These are phyloP conservation scores for Aspergillus avenaceus DNA, from an alignment of 495 filamentous ascomycete genomes.

Conservation along the genomic window DNA sequence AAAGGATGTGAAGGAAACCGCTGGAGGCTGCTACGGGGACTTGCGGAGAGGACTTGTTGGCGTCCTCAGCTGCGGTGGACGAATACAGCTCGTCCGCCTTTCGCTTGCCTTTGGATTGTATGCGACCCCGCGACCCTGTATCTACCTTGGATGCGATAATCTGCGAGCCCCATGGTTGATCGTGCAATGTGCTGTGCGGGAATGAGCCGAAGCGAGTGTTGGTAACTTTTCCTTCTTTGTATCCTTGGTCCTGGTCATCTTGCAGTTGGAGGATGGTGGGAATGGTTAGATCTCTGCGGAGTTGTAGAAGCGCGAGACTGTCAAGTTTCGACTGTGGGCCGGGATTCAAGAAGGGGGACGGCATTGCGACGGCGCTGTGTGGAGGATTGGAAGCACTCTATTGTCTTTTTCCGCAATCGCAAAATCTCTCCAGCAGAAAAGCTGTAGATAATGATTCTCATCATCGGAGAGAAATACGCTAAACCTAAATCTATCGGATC, in stretches of 20 bases:
- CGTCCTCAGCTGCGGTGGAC: constrained; percentile 20
- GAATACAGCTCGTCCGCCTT: constrained; percentile 47
- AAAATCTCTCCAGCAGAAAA: background rate
- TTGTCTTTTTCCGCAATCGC: background rate
- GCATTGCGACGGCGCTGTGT: constrained; percentile 19
- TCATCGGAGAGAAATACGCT: no score
- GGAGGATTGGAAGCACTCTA: background rate
- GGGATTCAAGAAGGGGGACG: constrained; percentile 71
- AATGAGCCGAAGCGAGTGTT: constrained; percentile 96
- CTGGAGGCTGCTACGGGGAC: constrained; percentile 58
- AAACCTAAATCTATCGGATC: constrained; percentile 9
- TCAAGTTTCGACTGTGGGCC: constrained; percentile 50
- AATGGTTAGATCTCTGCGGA: constrained; percentile 75
- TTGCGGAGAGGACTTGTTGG: constrained; percentile 22
- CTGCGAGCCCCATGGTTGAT: constrained; percentile 85
- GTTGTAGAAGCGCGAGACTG: constrained; percentile 71
- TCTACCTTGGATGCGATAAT: constrained; percentile 85
- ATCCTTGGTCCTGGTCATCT: constrained; percentile 61
- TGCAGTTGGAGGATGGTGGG: constrained; percentile 65
- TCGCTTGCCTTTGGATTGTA: constrained; percentile 39
- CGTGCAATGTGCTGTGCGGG: constrained; percentile 80
- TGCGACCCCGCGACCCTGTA: constrained; percentile 72
- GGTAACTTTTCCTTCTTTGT: constrained; percentile 75
- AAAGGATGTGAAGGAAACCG: constrained; percentile 87
- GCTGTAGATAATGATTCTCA: constrained; percentile 5